Evolutionary conservation across 441 rosid species (phyloP), one percentile per base, ranked within the genome.

Genomic region (Brassica balearica): DNA sequence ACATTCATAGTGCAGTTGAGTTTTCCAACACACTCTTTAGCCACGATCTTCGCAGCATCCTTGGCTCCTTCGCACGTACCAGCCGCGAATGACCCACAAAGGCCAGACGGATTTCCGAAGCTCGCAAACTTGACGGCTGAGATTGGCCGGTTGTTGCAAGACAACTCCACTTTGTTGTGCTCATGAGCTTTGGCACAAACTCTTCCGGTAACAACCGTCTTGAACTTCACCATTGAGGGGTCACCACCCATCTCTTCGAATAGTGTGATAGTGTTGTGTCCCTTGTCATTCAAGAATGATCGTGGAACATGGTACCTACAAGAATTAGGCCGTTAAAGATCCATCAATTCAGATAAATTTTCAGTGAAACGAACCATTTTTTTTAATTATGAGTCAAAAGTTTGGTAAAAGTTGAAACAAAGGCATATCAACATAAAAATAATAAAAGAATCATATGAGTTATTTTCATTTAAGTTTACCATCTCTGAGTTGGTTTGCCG

Each of bases 291-390:
- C 11, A 88, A 84, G 73, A 83, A 82, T 1, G 77, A 71, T 2
- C 90, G 78, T 0, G 88, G 90, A 69, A 88, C 73, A 62, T 87
- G 89, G 68, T 88, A 86, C 86, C 91, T 85, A 74, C 3, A 74
- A 27, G 7, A 34, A 15, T 53, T 27, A 1, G 3, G 1, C 67
- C 65, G 29, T 32, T 65, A 53, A 11, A 56, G 4, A 8, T 2
- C 1, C 8, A 2, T 1, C n/a, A 23, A 65, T 71, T 6, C 11
- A 5, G 0, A 8, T 4, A 14, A 53, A 6, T 23, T 25, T 46
- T 3, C 19, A 12, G 58, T 23, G 11, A 46, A 43, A 6, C 17
- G 4, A 65, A 38, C 5, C 14, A n/a, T 6, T 38, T 23, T 15
- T 4, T 19, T 27, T 19, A 19, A n/a, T 55, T 20, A 11, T 6